Evolutionary conservation across 2,329 filamentous ascomycete species (phyloP).

Genomic region (Microdochium nivale): DNA sequence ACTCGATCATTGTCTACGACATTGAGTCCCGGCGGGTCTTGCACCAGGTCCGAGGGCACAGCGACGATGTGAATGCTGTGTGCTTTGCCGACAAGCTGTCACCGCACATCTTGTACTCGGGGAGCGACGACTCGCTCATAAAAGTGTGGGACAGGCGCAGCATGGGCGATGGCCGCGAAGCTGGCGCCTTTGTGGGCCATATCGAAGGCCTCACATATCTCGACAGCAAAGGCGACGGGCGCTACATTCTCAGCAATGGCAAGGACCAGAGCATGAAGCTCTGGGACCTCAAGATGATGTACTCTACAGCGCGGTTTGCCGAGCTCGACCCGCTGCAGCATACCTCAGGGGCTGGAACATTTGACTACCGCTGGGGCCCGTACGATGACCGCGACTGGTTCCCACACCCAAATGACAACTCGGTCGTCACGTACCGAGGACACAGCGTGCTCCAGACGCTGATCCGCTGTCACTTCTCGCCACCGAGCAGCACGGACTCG

Average conservation of each 20-base stretch:
- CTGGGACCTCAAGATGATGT: conserved; percentile 90
- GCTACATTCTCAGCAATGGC: conserved; percentile 85
- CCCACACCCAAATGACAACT: conserved; percentile 78
- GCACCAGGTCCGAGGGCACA: conserved; percentile 69
- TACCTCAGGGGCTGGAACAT: conserved; percentile 42
- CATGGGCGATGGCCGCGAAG: conserved; percentile 73
- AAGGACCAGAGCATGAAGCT: conserved; percentile 98
- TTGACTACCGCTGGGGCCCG: conserved; percentile 65
- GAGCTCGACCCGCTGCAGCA: conserved; percentile 45
- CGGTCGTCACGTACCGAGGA: conserved; percentile 85
- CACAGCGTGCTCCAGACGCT: conserved; percentile 84
- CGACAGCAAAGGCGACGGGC: conserved; percentile 61
- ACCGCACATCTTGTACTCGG: conserved; percentile 91
- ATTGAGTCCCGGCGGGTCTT: conserved; percentile 72
- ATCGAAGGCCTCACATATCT: conserved; percentile 60
- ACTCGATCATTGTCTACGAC: conserved; percentile 82
- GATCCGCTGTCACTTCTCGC: conserved; percentile 92
- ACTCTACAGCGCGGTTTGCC: conserved; percentile 58
- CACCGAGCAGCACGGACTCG: conserved; percentile 74
- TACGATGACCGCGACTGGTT: conserved; percentile 61
- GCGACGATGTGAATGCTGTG: conserved; percentile 90
- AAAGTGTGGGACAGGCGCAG: conserved; percentile 95
- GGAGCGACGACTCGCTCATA: conserved; percentile 86
- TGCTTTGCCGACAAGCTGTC: conserved; percentile 86
- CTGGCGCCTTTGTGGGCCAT: conserved; percentile 58